Evolutionary conservation across 2,329 filamentous ascomycete species (phyloP).

Genomic region (Albifimbria verrucaria): DNA sequence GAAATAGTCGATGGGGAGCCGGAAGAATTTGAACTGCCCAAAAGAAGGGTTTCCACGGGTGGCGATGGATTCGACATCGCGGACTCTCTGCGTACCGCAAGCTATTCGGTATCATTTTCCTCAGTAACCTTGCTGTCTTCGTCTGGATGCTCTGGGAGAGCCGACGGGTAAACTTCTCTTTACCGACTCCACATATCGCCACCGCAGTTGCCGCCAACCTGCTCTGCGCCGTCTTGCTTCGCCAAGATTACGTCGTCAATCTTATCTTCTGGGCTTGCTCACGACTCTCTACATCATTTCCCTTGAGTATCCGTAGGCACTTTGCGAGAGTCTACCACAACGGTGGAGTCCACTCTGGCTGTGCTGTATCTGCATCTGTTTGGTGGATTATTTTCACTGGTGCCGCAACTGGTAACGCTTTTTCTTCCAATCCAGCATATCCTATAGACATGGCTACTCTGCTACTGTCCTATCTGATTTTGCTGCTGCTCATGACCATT

Average conservation of each 20-base stretch:
- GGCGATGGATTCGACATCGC: not conserved
- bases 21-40: not conserved
- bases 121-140: not conserved
- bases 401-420: not conserved
- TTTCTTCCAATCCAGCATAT: not conserved
- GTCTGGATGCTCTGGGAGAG: constrained; percentile 2
- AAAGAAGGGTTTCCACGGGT: constrained; percentile 2
- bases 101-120: constrained; percentile 1
- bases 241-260: constrained; percentile 49
- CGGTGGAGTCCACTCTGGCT: constrained; percentile 41
- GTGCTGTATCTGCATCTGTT: constrained; percentile 34
- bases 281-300: constrained; percentile 35
- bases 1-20: not conserved
- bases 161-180: constrained; percentile 34
- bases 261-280: constrained; percentile 36
- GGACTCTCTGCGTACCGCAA: constrained; percentile 1
- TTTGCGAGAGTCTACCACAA: constrained; percentile 42
- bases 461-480: constrained; percentile 8
- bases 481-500: constrained; percentile 26
- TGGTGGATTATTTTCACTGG: constrained; percentile 33
- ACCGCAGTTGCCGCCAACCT: constrained; percentile 37
- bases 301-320: constrained; percentile 37
- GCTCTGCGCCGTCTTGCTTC: constrained; percentile 39
- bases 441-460: not conserved
- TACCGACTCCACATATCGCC: constrained; percentile 29